These are phyloP conservation scores for Backusella luteola DNA, from an alignment of 192 early-diverging fungal genomes.

Conservation along the genomic window DNA sequence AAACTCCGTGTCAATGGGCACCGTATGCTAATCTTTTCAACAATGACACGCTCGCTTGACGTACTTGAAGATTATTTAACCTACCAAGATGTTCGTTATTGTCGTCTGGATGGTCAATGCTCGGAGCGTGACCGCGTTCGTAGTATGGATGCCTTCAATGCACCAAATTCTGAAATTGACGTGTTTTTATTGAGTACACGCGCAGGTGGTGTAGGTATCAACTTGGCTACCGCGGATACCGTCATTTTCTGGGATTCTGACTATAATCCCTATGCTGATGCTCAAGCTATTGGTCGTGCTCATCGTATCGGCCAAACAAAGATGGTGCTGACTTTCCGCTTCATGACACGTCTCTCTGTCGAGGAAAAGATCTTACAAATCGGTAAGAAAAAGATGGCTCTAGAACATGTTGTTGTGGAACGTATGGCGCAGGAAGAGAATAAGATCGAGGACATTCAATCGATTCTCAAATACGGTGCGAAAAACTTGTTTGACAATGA, in stretches of 20 bases:
- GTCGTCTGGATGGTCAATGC: conserved; percentile 69
- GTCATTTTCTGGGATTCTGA: conserved; percentile 76
- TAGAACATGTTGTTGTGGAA: conserved; percentile 76
- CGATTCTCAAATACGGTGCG: conserved; percentile 69
- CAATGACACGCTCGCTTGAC: conserved; percentile 74
- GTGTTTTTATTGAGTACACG: conserved; percentile 70
- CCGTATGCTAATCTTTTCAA: conserved; percentile 78
- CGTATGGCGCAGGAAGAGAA: conserved; percentile 57
- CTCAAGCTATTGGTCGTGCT: conserved; percentile 72
- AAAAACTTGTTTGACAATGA: conserved; percentile 62
- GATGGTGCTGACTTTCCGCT: conserved; percentile 61
- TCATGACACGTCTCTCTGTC: conserved; percentile 61
- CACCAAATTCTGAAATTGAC: conserved; percentile 55
- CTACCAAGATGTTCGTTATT: conserved; percentile 48
- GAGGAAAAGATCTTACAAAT: conserved; percentile 71
- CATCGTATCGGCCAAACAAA: conserved; percentile 74
- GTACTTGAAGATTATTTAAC: conserved; percentile 77
- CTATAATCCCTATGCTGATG: conserved; percentile 71
- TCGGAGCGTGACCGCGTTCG: conserved; percentile 46
- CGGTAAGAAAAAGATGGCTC: conserved; percentile 71
- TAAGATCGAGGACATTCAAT: conserved; percentile 54
- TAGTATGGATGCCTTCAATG: conserved; percentile 67
- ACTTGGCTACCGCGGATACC: conserved; percentile 71
- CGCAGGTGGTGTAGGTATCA: conserved; percentile 77
- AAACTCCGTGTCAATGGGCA: conserved; percentile 62